These are phyloP conservation scores for Tuber aestivum DNA, from an alignment of 495 filamentous ascomycete species.

Conservation along the genomic window DNA sequence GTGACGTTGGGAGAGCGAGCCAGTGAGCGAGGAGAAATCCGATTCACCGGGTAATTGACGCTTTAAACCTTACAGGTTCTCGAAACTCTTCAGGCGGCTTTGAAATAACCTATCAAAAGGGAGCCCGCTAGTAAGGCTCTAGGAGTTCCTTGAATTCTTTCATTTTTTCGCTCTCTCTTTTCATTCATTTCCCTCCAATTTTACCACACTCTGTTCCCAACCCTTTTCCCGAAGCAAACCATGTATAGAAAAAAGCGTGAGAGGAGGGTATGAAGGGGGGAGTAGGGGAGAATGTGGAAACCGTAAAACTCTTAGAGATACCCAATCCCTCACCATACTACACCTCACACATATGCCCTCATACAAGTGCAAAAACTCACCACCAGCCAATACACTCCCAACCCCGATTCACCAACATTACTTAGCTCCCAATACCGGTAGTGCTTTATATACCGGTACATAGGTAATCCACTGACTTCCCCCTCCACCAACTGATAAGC, in stretches of 20 bases:
- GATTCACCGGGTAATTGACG: slow-evolving; percentile 1
- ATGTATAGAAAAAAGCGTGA: neutral
- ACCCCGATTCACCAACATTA: neutral
- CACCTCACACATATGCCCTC: neutral
- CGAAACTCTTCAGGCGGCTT: slow-evolving; percentile 65
- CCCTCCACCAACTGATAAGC: neutral
- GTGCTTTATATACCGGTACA: neutral
- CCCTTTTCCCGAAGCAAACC: neutral
- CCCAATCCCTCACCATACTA: neutral
- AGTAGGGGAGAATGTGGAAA: neutral
- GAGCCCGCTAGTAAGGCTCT: neutral
- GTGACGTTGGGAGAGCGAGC: neutral
- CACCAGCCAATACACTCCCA: neutral
- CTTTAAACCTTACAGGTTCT: slow-evolving; percentile 52
- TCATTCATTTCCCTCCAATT: neutral
- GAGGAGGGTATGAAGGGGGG: neutral
- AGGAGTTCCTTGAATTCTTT: neutral
- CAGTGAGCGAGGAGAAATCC: slow-evolving; percentile 9
- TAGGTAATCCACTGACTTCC: neutral
- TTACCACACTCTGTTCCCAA: neutral
- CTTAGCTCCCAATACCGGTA: neutral
- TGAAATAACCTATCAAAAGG: slow-evolving; percentile 48
- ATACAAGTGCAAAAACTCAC: neutral
- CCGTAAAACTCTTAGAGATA: neutral
- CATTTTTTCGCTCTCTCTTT: neutral